These are phyloP conservation scores for Fusarium nanum DNA, from an alignment of 2,329 filamentous ascomycete species.

Conservation along the genomic window DNA sequence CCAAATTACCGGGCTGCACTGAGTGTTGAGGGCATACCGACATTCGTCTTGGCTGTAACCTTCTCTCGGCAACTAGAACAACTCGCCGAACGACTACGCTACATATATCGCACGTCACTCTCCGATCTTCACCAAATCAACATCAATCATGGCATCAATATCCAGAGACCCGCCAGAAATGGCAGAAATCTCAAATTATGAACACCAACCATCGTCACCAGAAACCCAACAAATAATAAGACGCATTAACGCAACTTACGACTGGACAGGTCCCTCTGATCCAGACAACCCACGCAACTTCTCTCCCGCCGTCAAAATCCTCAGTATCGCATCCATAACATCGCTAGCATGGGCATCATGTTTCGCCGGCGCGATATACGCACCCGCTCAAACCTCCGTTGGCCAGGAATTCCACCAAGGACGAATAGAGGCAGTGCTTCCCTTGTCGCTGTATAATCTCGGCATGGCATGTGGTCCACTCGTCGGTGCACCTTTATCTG, in stretches of 20 bases:
- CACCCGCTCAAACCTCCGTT: conserved; percentile 15
- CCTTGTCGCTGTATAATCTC: conserved; percentile 29
- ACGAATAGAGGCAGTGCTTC: background rate
- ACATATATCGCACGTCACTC: background rate
- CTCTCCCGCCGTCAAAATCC: background rate
- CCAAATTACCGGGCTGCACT: too few species aligned
- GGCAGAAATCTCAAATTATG: background rate
- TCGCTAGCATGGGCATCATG: conserved; percentile 13
- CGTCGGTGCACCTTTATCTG: conserved; percentile 23
- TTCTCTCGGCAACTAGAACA: background rate
- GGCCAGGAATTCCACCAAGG: conserved; percentile 5
- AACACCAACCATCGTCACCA: too few species aligned
- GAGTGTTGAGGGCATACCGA: background rate
- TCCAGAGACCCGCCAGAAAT: background rate
- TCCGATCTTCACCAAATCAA: background rate
- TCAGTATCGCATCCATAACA: conserved; percentile 24
- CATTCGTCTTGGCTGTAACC: background rate
- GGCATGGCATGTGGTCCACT: conserved; percentile 35
- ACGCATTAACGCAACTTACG: conserved; percentile 32
- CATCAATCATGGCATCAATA: background rate
- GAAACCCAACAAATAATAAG: conserved; percentile 16
- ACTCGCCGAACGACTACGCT: background rate
- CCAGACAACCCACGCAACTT: conserved; percentile 35
- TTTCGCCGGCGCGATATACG: conserved; percentile 25
- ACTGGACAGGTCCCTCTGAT: conserved; percentile 23